Evolutionary conservation across 352 stramenopile species (phyloP).

Genomic region (Pythium rishiriense): DNA sequence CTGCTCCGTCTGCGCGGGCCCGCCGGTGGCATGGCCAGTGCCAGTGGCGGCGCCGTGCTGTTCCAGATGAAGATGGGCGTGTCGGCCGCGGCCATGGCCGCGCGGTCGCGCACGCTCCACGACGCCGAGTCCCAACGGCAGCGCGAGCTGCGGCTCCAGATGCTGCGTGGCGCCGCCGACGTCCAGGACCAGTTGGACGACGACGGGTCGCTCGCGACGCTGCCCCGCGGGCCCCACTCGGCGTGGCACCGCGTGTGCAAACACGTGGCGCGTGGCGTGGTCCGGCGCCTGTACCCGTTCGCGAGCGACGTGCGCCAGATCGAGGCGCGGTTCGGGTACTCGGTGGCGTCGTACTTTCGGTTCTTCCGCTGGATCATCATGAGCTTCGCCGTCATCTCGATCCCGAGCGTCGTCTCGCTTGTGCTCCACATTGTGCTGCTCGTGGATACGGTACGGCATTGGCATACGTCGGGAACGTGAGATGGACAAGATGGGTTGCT

Average conservation of each 20-base stretch:
- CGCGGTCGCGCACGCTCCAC: conserved; percentile 26
- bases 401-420: conserved; percentile 53
- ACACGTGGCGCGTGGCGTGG: conserved; percentile 34
- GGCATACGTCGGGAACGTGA: background rate
- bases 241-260: conserved; percentile 30
- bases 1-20: conserved; percentile 42
- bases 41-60: conserved; percentile 17
- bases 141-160: conserved; percentile 51
- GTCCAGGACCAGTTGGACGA: conserved; percentile 59
- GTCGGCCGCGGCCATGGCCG: conserved; percentile 16
- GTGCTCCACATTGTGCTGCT: conserved; percentile 52
- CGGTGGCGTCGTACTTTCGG: conserved; percentile 77
- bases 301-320: conserved; percentile 68
- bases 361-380: conserved; percentile 83
- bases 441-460: conserved; percentile 26
- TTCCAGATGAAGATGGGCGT: conserved; percentile 31
- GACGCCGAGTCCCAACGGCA: conserved; percentile 43
- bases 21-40: background rate
- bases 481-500: no score
- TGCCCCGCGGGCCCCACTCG: background rate
- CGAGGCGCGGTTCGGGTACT: conserved; percentile 78
- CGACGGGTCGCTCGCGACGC: background rate
- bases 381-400: conserved; percentile 59
- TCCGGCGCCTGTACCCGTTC: conserved; percentile 48
- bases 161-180: conserved; percentile 56